Conservation (phyloP, 2,329 filamentous ascomycete species). For the Penicillium sp. region DNA sequence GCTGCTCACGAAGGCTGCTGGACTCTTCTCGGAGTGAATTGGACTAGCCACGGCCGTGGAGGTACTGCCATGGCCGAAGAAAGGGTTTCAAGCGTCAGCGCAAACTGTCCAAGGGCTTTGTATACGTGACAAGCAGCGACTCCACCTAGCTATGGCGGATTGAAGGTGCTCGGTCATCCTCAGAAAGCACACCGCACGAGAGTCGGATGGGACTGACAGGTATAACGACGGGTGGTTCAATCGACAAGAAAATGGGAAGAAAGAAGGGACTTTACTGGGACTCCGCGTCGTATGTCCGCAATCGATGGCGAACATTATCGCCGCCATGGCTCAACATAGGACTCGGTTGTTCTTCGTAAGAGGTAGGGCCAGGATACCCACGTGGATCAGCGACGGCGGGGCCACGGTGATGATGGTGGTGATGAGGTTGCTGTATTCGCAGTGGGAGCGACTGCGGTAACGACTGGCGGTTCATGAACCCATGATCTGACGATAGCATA, state of each 20-base stretch:
- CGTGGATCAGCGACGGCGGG: conserved; percentile 25
- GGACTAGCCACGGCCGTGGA: conserved; percentile 39
- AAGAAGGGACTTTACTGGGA: conserved; percentile 42
- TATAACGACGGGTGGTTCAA: conserved; percentile 18
- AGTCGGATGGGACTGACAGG: conserved; percentile 26
- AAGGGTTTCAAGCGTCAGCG: neutral
- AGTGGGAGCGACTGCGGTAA: conserved; percentile 29
- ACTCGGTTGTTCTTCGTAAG: conserved; percentile 32
- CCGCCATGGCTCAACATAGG: conserved; percentile 28
- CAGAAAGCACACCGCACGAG: conserved; percentile 19
- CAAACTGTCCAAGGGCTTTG: neutral
- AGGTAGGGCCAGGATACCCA: conserved; percentile 19
- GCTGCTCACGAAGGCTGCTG: conserved; percentile 21
- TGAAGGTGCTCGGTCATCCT: conserved; percentile 5
- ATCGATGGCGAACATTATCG: conserved; percentile 33
- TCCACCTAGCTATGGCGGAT: conserved; percentile 2
- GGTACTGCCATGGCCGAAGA: conserved; percentile 36
- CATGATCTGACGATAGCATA: conserved; percentile 30
- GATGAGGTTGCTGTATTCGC: conserved; percentile 17
- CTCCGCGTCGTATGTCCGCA: conserved; percentile 39
- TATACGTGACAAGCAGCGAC: neutral
- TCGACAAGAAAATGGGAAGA: conserved; percentile 26
- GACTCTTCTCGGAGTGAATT: conserved; percentile 38
- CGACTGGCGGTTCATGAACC: conserved; percentile 26
- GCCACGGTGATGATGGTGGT: conserved; percentile 13